Conservation (phyloP, 225 moss, liverwort and hornwort species). For the Straminergon stramineum region DNA sequence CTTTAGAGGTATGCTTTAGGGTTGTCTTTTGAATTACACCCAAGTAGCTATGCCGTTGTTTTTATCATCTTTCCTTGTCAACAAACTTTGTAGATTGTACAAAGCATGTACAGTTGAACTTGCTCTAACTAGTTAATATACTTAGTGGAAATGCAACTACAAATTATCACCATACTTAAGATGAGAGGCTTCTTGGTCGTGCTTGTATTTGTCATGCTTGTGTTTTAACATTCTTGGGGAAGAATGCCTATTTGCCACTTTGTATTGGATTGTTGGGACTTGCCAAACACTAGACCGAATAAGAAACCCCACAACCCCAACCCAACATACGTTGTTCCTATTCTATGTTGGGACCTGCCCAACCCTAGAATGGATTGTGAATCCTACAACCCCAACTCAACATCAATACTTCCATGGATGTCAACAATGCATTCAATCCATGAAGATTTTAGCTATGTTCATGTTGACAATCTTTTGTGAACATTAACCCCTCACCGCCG, state of each 20-base stretch:
- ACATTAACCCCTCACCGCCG: no score
- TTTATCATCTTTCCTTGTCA: background rate
- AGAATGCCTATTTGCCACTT: background rate
- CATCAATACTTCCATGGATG: background rate
- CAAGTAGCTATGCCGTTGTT: rapidly evolving
- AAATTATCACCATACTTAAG: background rate
- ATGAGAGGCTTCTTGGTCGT: background rate
- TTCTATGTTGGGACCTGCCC: background rate
- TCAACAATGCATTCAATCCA: background rate
- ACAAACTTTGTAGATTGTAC: rapidly evolving
- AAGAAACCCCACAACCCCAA: no score
- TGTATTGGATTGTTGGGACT: no score
- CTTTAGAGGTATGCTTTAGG: background rate
- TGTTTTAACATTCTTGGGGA: background rate
- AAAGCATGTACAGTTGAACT: background rate
- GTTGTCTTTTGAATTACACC: background rate
- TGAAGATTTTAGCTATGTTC: background rate
- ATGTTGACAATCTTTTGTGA: background rate
- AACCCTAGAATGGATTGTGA: rapidly evolving
- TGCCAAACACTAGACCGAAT: no score
- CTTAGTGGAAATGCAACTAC: background rate
- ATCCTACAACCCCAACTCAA: rapidly evolving
- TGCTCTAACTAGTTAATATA: background rate
- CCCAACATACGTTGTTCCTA: background rate
- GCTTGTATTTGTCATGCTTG: background rate